Base-by-base conservation (phyloP, 164 flowering plant genomes). In the Sedum album region DNA sequence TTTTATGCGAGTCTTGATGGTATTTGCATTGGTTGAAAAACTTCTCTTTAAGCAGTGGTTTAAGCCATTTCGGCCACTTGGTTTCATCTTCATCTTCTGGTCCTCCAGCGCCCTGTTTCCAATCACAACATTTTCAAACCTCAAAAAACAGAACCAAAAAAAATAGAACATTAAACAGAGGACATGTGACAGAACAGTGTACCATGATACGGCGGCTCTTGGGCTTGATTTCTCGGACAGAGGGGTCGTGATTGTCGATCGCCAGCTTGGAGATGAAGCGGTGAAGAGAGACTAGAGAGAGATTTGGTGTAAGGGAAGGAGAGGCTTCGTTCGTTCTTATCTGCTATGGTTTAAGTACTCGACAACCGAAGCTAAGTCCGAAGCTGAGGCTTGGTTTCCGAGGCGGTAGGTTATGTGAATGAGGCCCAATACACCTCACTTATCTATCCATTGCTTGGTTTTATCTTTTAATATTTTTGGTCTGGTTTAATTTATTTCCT, bases 51-150 rank as follows among this genome's bases (percentile, higher is more conserved):
- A 83, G 79, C 23, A 83, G 77, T 6, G 82, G 82, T 2, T 39
- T 66, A 76, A 83, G 74, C 84, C 86, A 83, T 69, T 73, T 71
- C 15, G 86, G 84, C 86, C 84, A 78, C 73, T 67, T 72, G 31
- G n/a, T 68, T 30, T 68, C 78, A 20, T 67, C 74, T 0, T 70
- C 69, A 10, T 71, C 76, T 1, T 68, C 74, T 11, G 73, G 71
- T 42, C 75, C 75, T n/a, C 72, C 73, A 9, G 66, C 72, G 68
- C 77, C 73, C 77, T 76, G 62, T 28, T 57, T 28, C 33, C n/a
- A 26, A 57, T 5, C n/a, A 1, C 57, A 44, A 35, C 20, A 46
- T 15, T 3, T 21, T 25, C 60, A 53, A 23, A 53, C n/a, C 66
- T 36, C 5, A n/a, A 20, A 63, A 63, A 63, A 30, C 33, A 33